Conservation (phyloP, 345 rosid genomes). For the Euphorbia pulcherrima region DNA sequence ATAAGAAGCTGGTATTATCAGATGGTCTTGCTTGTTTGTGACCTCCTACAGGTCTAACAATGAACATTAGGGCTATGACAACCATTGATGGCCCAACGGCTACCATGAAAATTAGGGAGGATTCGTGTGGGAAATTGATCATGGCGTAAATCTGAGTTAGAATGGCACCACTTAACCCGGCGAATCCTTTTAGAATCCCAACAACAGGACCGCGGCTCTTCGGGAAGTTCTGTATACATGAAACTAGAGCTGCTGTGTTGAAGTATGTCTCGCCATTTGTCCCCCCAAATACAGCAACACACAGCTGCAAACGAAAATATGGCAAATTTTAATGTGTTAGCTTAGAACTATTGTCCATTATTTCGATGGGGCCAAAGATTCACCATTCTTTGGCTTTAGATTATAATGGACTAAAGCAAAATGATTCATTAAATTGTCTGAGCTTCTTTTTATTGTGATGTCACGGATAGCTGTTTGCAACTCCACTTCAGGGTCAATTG, state of each 20-base stretch:
- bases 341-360: no score
- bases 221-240: constrained; percentile 92
- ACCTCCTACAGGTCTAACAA: constrained; percentile 89
- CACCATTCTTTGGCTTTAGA: no score
- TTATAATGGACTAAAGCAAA: no score
- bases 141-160: constrained; percentile 71
- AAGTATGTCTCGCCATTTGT: constrained; percentile 90
- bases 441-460: no score
- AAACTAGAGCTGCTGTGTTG: constrained; percentile 85
- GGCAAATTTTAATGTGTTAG: neutral
- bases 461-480: no score
- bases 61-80: constrained; percentile 63
- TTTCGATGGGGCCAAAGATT: no score
- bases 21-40: constrained; percentile 73
- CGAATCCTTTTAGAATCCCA: constrained; percentile 92
- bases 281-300: constrained; percentile 69
- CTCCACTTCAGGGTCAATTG: no score
- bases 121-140: constrained; percentile 68
- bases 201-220: constrained; percentile 95
- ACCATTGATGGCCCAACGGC: constrained; percentile 91
- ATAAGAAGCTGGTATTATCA: constrained; percentile 60
- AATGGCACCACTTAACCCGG: constrained; percentile 94
- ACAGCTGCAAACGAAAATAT: constrained; percentile 52
- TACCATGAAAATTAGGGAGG: constrained; percentile 86
- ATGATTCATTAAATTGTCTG: no score